Evolutionary conservation across 202 grass and related monocot genomes (phyloP).

Genomic region (Panicum virgatum): DNA sequence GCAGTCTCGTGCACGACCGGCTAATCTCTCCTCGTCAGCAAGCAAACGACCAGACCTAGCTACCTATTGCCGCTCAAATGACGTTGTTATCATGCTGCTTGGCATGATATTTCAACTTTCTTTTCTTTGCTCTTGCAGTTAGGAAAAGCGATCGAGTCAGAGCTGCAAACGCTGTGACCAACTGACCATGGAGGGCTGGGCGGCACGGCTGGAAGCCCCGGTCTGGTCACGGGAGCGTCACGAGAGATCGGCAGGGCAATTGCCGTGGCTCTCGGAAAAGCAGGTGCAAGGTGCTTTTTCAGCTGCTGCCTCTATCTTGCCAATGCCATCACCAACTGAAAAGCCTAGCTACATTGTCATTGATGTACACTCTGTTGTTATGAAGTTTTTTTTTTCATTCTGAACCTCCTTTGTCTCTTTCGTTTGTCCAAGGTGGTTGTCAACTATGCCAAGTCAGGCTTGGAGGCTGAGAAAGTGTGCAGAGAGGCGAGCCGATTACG

Average conservation of each 20-base stretch:
- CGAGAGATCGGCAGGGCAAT: slow-evolving; percentile 71
- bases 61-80: no score
- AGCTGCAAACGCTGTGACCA: slow-evolving; percentile 20
- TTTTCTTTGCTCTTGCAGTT: no score
- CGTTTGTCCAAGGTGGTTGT: slow-evolving; percentile 50
- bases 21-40: background rate
- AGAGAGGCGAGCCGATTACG: slow-evolving; percentile 51
- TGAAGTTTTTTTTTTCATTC: no score
- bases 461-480: slow-evolving; percentile 71
- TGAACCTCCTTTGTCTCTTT: background rate
- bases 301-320: background rate
- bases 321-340: no score
- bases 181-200: slow-evolving; percentile 24
- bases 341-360: no score
- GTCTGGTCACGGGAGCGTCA: slow-evolving; percentile 69
- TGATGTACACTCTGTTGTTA: no score
- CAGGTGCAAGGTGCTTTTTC: slow-evolving; percentile 63
- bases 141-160: slow-evolving; percentile 17
- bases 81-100: no score
- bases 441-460: slow-evolving; percentile 65
- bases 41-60: background rate
- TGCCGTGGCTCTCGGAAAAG: slow-evolving; percentile 54
- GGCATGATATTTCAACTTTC: no score
- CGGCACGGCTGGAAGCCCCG: slow-evolving; percentile 31
- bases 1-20: background rate